Evolutionary conservation across 495 filamentous ascomycete genomes (phyloP).

Genomic region (Pseudevernia furfuracea): DNA sequence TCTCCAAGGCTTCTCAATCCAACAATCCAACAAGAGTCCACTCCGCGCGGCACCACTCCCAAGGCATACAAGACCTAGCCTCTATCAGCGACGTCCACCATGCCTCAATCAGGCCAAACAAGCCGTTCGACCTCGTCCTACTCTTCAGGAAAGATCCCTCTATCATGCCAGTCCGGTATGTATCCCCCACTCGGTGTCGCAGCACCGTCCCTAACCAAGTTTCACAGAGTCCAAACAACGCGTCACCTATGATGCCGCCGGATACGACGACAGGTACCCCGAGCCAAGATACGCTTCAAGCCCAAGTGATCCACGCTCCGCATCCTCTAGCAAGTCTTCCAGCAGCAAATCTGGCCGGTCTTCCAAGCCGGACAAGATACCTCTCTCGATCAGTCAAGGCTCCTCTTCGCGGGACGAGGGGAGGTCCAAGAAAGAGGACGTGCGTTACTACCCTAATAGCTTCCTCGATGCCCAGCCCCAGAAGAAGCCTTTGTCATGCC

Average conservation of each 20-base stretch:
- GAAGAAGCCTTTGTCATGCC: conserved; percentile 5
- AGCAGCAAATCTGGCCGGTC: neutral
- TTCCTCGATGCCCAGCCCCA: neutral
- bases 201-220: neutral
- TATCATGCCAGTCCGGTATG: neutral
- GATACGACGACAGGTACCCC: neutral
- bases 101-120: neutral
- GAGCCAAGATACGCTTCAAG: neutral
- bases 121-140: neutral
- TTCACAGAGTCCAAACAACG: neutral
- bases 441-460: neutral
- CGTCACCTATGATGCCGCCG: neutral
- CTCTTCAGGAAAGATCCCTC: conserved; percentile 1
- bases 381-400: neutral
- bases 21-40: neutral
- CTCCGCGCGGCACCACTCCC: neutral
- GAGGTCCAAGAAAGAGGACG: neutral
- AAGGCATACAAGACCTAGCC: neutral
- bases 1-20: neutral
- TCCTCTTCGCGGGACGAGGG: neutral
- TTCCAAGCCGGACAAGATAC: neutral
- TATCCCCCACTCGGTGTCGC: neutral
- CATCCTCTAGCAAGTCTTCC: neutral
- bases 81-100: neutral
- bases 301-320: neutral